Conservation (phyloP, 2,329 filamentous ascomycete species). For the Exophiala phaeomuriformis region DNA sequence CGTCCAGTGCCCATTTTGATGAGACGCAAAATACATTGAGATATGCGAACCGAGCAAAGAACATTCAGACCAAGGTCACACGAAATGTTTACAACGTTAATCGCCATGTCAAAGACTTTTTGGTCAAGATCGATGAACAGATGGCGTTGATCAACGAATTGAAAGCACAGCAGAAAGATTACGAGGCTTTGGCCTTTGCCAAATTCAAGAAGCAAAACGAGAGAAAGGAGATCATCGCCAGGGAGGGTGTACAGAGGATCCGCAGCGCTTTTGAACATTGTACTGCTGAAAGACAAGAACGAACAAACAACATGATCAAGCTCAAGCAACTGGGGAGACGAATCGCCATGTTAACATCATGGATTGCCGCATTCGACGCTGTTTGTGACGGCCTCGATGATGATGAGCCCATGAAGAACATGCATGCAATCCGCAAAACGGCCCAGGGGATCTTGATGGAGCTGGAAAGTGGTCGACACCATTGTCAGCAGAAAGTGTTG, state of each 20-base stretch:
- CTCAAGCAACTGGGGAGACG: slow-evolving; percentile 74
- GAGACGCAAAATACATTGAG: slow-evolving; percentile 97
- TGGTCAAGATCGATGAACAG: slow-evolving; percentile 99
- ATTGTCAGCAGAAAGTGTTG: slow-evolving; percentile 76
- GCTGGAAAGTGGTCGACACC: slow-evolving; percentile 80
- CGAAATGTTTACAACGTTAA: slow-evolving; percentile 99
- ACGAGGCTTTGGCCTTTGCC: slow-evolving; percentile 69
- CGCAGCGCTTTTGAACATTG: slow-evolving; percentile 79
- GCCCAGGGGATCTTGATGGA: slow-evolving; percentile 83
- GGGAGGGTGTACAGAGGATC: slow-evolving; percentile 73
- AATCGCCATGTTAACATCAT: slow-evolving; percentile 77
- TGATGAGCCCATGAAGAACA: slow-evolving; percentile 57
- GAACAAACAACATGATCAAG: slow-evolving; percentile 70
- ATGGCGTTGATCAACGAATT: slow-evolving; percentile 95
- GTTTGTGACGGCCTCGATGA: slow-evolving; percentile 66
- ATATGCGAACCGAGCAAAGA: slow-evolving; percentile 96
- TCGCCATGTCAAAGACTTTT: slow-evolving; percentile 95
- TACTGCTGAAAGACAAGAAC: slow-evolving; percentile 67
- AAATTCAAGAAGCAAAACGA: slow-evolving; percentile 89
- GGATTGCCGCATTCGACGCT: slow-evolving; percentile 85
- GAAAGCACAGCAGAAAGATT: slow-evolving; percentile 84
- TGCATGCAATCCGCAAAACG: slow-evolving; percentile 73
- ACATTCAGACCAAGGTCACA: slow-evolving; percentile 99
- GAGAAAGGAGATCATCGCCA: slow-evolving; percentile 67
- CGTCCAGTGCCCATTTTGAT: slow-evolving; percentile 92